Evolutionary conservation across 2,329 filamentous ascomycete genomes (phyloP), one percentile per base, ranked within the genome.

Genomic region (Aspergillus udagawae): DNA sequence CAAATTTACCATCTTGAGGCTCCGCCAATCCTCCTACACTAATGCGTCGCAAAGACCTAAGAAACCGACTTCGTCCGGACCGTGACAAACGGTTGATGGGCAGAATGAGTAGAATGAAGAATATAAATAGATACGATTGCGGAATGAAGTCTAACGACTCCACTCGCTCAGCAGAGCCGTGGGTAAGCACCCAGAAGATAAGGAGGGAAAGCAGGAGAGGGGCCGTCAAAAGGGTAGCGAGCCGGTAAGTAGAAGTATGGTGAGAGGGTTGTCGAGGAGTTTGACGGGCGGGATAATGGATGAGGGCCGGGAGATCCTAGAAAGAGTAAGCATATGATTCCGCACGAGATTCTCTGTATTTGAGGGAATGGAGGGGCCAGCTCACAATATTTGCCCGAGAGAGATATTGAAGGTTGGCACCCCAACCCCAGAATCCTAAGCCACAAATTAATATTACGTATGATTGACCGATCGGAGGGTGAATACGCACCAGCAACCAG

Each of bases 381-480:
- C 80, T 60, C 75, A 86, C 84, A 78, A 99, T 95, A 71, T 89
- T 89, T 68, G 86, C 80, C 57, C 85, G 77, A 67, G 88, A 82
- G 59, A 97, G 86, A 77, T 91, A 92, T 72, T 97, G 92, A 44
- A 97, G 85, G 78, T 97, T 97, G 66, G 89, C 76, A 63, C 88
- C 92, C 92, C 93, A 99, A 72, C 91, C 92, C 93, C 93, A 97
- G 69, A 96, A 87, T 65, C 91, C 92, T 95, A 65, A 27, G 58
- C 51, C 52, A 54, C 51, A 21, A 38, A 53, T 60, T 50, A 63
- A 61, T 44, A 57, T 14, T 21, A 42, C 17, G 48, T 35, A 28
- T 38, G 8, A 48, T 45, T 2, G 3, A 59, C 14, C 6, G 51
- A n/a, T 10, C 44, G 42, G 45, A 14, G 47, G 44, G 20, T 44